Base-by-base conservation (phyloP, 2,329 filamentous ascomycete genomes). In the Colletotrichum sp. region DNA sequence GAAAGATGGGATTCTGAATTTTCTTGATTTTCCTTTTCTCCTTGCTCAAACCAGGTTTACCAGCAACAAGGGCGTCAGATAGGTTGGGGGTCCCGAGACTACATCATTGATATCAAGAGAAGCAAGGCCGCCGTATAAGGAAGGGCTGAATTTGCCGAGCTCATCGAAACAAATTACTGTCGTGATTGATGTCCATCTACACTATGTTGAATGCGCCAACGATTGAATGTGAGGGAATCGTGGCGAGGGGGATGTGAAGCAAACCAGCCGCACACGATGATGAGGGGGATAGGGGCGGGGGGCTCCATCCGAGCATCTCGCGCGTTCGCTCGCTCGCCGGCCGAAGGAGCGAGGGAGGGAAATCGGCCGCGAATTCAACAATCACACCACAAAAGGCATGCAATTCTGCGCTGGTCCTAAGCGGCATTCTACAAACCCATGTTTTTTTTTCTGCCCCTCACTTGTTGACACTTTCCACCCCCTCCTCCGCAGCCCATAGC, bases 41-140 rank as follows among this genome's bases (percentile, higher is more conserved):
- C 55, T 62, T 9, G n/a, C 16, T 21, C 52, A 18, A 16, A 73
- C 16, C 52, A 66, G 69, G 36, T 60, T 52, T 68, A 68, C 73
- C 30, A 76, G 73, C 69, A 76, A 76, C 57, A 76, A 76, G 64
- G 68, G 73, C 70, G 73, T 73, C 64, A 68, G 21, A 44, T 70
- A 21, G 57, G 64, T 67, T 24, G 34, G 68, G 26, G 57, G 57
- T 57, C 44, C 34, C 26, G 34, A 72, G 71, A 72, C 36, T 75
- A 75, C 69, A 69, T 69, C 39, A 57, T 73, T 68, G 73, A 76
- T 73, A 73, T 60, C 39, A 49, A 76, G 44, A 64, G 57, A 73
- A 66, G 57, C 39, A 39, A 26, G n/a, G n/a, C 64, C 73, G 18
- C 36, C 68, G 18, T 32, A 63, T n/a, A 52, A 52, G 63, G 73